These are phyloP conservation scores for Solanum virginianum DNA, from an alignment of 257 asterid species.

Conservation along the genomic window DNA sequence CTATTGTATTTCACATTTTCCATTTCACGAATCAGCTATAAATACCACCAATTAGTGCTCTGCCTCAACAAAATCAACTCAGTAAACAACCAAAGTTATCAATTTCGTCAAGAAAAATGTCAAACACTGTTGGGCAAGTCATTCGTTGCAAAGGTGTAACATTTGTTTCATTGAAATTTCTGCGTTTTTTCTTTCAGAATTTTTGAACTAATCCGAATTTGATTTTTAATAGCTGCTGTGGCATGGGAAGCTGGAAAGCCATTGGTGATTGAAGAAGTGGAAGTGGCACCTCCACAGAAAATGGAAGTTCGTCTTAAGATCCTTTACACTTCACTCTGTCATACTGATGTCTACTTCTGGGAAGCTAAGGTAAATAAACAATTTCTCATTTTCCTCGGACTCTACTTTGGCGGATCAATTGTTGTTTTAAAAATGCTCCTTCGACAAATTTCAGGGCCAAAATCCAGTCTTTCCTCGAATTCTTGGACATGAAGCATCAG, in stretches of 20 bases:
- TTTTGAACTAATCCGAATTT: not conserved
- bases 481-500: slow-evolving; percentile 79
- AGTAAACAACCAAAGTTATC: not conserved
- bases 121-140: slow-evolving; percentile 39
- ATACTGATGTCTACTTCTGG: slow-evolving; percentile 71
- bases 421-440: not conserved
- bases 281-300: slow-evolving; percentile 75
- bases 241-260: slow-evolving; percentile 79
- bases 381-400: not conserved
- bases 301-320: slow-evolving; percentile 69
- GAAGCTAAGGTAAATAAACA: slow-evolving; percentile 53
- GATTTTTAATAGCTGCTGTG: slow-evolving; percentile 45
- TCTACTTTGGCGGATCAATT: too few relatives aligned
- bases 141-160: slow-evolving; percentile 56
- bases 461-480: slow-evolving; percentile 64
- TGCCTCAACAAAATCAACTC: not conserved
- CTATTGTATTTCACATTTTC: not conserved
- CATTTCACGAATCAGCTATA: not conserved
- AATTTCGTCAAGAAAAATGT: slow-evolving; percentile 14
- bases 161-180: not conserved
- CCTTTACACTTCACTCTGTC: slow-evolving; percentile 63
- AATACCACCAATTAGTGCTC: not conserved
- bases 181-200: not conserved
- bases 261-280: slow-evolving; percentile 57
- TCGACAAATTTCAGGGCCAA: slow-evolving; percentile 30